These are phyloP conservation scores for Carex scoparia DNA, from an alignment of 176 grass and related monocot genomes.

Conservation along the genomic window DNA sequence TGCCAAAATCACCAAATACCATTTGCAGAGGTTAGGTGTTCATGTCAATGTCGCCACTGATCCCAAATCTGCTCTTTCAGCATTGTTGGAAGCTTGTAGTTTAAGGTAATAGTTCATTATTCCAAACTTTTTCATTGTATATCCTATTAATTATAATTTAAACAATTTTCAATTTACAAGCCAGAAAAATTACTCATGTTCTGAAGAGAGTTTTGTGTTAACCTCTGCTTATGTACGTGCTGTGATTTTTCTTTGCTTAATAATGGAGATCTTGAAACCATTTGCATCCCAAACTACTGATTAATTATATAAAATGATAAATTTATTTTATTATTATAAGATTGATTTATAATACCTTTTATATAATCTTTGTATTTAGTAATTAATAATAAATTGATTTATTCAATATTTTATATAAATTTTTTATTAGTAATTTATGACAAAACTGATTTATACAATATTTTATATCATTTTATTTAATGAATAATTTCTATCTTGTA, in stretches of 20 bases:
- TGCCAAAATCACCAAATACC: constrained; percentile 54
- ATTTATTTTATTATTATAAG: too few relatives aligned
- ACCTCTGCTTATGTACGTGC: neutral
- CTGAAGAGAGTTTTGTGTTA: neutral
- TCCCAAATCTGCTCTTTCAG: constrained; percentile 41
- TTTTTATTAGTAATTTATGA: too few relatives aligned
- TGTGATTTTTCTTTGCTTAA: neutral
- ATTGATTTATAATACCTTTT: too few relatives aligned
- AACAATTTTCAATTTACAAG: neutral
- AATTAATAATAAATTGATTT: too few relatives aligned
- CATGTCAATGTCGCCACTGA: constrained; percentile 35
- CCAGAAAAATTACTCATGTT: neutral
- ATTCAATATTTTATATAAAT: too few relatives aligned
- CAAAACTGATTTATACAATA: too few relatives aligned
- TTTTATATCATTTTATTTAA: too few relatives aligned
- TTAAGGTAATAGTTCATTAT: constrained; percentile 37
- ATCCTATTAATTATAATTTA: neutral
- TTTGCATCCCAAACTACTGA: neutral
- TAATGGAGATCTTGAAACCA: neutral
- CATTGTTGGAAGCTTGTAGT: constrained; percentile 49
- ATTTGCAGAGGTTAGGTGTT: constrained; percentile 57
- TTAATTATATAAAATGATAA: too few relatives aligned
- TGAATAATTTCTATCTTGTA: too few relatives aligned
- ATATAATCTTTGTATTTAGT: too few relatives aligned
- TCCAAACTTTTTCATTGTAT: neutral